Conservation (phyloP, 805 yeast genomes). For the Myxozyma vanderwaltii region DNA sequence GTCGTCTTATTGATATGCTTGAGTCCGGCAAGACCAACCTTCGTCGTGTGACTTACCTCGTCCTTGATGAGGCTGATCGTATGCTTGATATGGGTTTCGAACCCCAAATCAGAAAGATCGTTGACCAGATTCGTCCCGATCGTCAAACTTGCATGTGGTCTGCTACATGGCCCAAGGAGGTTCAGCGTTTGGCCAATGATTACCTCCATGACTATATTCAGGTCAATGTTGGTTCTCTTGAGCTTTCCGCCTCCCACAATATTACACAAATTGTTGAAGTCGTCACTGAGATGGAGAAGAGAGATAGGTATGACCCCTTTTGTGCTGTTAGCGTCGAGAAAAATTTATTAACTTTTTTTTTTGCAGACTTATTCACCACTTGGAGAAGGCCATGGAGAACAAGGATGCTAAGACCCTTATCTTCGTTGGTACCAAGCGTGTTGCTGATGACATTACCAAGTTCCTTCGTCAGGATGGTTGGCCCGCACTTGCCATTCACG, state of each 20-base stretch:
- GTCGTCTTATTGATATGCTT: constrained; percentile 96
- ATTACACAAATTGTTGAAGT: constrained; percentile 91
- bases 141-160: constrained; percentile 99
- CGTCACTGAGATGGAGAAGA: constrained; percentile 87
- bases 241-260: constrained; percentile 93
- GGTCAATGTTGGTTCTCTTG: constrained; percentile 91
- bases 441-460: constrained; percentile 92
- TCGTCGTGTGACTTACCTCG: constrained; percentile 94
- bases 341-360: background rate
- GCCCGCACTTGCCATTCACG: constrained; percentile 98
- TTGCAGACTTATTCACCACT: constrained; percentile 62
- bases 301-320: constrained; percentile 66
- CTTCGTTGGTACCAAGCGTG: constrained; percentile 96
- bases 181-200: constrained; percentile 88
- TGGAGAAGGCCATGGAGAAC: constrained; percentile 72
- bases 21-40: constrained; percentile 93
- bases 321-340: background rate
- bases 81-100: constrained; percentile 99
- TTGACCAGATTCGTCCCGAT: constrained; percentile 94
- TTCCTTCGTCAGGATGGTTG: constrained; percentile 95
- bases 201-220: constrained; percentile 91
- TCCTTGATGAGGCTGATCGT: constrained; percentile 98
- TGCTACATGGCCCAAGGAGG: constrained; percentile 99
- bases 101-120: constrained; percentile 98
- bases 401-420: constrained; percentile 75